Evolutionary conservation across 1,284 basidiomycete species (phyloP), one percentile per base, ranked within the genome.

Genomic region (Phellopilus nigrolimitatus): DNA sequence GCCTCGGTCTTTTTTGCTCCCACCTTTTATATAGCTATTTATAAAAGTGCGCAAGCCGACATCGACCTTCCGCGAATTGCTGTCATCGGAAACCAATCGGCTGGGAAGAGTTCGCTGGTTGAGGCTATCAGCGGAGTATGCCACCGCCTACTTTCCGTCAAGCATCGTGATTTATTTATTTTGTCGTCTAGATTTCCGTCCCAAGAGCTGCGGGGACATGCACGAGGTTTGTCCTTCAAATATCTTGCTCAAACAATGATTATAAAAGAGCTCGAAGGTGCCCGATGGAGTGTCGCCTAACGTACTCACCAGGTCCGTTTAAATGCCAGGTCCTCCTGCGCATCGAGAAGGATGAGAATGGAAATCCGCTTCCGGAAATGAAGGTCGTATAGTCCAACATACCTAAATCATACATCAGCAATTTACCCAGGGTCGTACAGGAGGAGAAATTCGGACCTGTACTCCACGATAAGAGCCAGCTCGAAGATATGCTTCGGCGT

Each of bases 401-500:
- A n/a, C n/a, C n/a, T n/a, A n/a, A n/a, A n/a, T n/a, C n/a, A n/a
- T n/a, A n/a, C n/a, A n/a, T n/a, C n/a, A n/a, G n/a, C 40, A n/a
- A 13, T n/a, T 10, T 22, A 22, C 27, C 22, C n/a, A 46, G 10
- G 6, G 28, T 12, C 12, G 12, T 30, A 6, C 28, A 30, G 28
- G 71, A 74, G 53, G 57, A 59, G 1, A 59, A 59, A 0, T 77
- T 77, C 51, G 71, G 71, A 0, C 22, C 49, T 1, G 15, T 57
- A 4, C 69, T 76, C 31, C 60, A 50, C 1, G 57, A 71, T 38
- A 68, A 65, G 54, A 51, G 48, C 1, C 61, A 71, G 1, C 68
- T 76, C 4, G 73, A 75, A 55, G 50, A 64, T 1, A 59, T 62
- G n/a, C 60, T 78, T 10, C 66, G 73, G 6, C 68, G 71, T n/a